Evolutionary conservation across 176 grass and related monocot genomes (phyloP), one percentile per base, ranked within the genome.

Genomic region (Phoenix dactylifera): DNA sequence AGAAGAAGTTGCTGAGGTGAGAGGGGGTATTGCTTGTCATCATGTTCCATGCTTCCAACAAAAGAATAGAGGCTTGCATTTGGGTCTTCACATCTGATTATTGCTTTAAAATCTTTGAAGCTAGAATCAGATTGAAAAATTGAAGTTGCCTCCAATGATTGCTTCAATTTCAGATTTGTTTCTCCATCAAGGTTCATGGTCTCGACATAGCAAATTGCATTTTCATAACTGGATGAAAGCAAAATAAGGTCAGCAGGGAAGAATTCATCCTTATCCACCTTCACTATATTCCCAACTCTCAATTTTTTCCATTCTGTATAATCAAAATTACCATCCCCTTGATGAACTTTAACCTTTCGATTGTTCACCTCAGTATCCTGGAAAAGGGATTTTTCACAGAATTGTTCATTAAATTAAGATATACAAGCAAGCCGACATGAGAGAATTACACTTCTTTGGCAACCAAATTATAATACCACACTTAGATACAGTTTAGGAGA

Each of bases 181-280:
- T 99, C 94, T 28, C 94, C 94, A 65, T 99, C 94, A 28, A 99
- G 85, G 61, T 99, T 99, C 79, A 86, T 89, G 7, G 94, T 99
- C 82, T 99, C 94, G 58, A 99, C 94, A 74, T 99, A 99, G 67
- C 94, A 99, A 50, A 93, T 86, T 66, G 83, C 94, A 67, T 99
- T 88, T 1, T 84, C 76, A 81, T 93, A 93, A 67, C 84, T 89
- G 57, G 94, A 99, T 60, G 88, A 99, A 77, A 99, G 88, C 49
- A 99, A 84, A 79, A 93, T 73, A 71, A 99, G 84, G 54, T 99
- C 94, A 61, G 94, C 85, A 5, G 94, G 94, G 69, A 99, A 99
- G 68, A 93, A 99, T 60, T 75, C 74, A 72, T 99, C 94, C 67
- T 93, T 93, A 77, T 86, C 84, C 82, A 99, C 84, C 79, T 93